Evolutionary conservation across 108 stramenopile genomes (phyloP), one percentile per base, ranked within the genome.

Genomic region (Skeletonema grethae): DNA sequence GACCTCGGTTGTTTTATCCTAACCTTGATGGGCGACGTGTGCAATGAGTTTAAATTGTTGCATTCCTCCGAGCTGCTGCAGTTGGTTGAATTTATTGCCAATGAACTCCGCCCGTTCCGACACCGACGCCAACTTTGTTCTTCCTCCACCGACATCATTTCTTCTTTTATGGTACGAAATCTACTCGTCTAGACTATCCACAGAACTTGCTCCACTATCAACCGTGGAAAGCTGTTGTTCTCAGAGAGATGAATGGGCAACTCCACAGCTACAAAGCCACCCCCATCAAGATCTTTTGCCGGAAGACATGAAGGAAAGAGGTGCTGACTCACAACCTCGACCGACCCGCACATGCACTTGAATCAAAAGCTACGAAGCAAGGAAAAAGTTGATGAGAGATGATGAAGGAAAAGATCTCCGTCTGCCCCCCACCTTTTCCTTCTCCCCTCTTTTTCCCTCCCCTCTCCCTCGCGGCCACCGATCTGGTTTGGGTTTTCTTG

Each of bases 51-150:
- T 8, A 22, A 50, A 1, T 22, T 22, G 50, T 22, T 22, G 18
- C 24, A 22, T 50, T 50, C 50, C 50, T 50, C 22, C 22, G 50
- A 24, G 18, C 50, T 50, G 50, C 50, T 50, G 50, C 50, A 50
- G 50, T 22, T 50, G 7, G 22, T 50, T 50, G 22, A 6, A 36
- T 36, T 36, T 22, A 50, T 50, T 22, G 50, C 6, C 50, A 22
- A 13, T 4, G 41, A 2, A 43, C 15, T 43, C 41, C 15, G 50
- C 20, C 50, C 6, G n/a, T 50, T 18, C 50, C 50, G 22, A 22
- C 50, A 22, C 50, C 50, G 50, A 1, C 50, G 50, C 50, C 50
- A 50, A n/a, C 50, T 50, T 50, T 50, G 50, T 22, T 22, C 20
- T 50, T 50, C 50, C 22, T 50, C 50, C 50, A 50, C 22, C 50